Base-by-base conservation (phyloP, 2,329 filamentous ascomycete species). In the Myriosclerotinia scirpicola region DNA sequence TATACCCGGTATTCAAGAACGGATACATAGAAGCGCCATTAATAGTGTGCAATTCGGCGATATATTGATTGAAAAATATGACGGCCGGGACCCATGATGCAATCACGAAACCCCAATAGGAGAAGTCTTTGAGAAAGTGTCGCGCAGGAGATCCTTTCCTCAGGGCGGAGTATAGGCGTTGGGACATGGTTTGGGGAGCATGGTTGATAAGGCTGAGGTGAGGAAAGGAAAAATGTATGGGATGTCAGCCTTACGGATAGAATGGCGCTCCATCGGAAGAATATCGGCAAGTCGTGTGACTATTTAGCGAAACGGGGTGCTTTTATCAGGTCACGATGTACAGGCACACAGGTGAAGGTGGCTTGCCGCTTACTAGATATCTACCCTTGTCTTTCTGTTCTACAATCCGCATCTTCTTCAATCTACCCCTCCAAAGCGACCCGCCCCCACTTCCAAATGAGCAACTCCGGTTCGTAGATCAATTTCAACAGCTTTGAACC, bases 1-100 rank as follows among this genome's bases (percentile, higher is more conserved):
- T 81, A 73, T 82, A 87, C 63, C 88, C 84, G 67, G 86, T 81
- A 73, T 93, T 93, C 65, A 94, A 80, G 69, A 87, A 89, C 1
- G 91, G 91, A 65, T 89, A 89, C 91, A 95, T 95, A 26, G 89
- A 92, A 26, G 81, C 77, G 2, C 88, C 88, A 46, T 81, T 81
- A 68, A 90, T 84, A 67, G 80, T 78, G 4, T 83, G 83, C 54
- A 88, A 69, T 70, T 87, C 84, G 30, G 83, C 85, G 48, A 90
- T 82, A 72, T 87, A 81, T 44, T 83, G 79, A 72, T 88, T 85
- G 79, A 90, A 83, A 76, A 84, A 85, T 67, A 87, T 82, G 59
- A 85, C 78, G 17, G 85, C 82, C 0, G 88, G 88, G 34, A 89
- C 77, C 84, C 87, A 89, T 34, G 85, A 84, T 62, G 83, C 82